Conservation (phyloP, 345 rosid genomes). For the Triadica sebifera region DNA sequence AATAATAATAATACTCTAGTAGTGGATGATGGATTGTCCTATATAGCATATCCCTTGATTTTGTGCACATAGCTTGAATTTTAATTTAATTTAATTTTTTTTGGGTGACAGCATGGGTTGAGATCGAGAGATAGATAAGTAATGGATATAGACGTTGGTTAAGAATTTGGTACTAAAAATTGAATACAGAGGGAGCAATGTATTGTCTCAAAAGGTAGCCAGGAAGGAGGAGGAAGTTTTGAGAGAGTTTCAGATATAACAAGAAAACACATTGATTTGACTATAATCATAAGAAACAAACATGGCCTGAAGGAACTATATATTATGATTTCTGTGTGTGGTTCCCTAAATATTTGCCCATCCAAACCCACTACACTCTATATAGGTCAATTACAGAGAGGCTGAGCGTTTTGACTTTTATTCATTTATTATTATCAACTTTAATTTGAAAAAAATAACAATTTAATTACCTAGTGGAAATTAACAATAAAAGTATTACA, state of each 20-base stretch:
- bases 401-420: not conserved
- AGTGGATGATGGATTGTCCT: no score
- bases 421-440: not conserved
- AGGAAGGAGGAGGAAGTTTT: not conserved
- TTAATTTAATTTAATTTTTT: no score
- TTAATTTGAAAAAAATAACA: no score
- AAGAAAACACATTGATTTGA: conserved; percentile 8
- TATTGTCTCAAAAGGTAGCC: not conserved
- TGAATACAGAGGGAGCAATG: not conserved
- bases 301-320: conserved; percentile 15
- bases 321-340: conserved; percentile 12
- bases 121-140: no score
- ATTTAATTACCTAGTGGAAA: no score
- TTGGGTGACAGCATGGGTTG: no score
- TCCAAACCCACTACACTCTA: conserved; percentile 17
- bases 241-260: not conserved
- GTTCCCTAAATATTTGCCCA: conserved; percentile 11
- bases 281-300: conserved; percentile 1
- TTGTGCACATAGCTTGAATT: no score
- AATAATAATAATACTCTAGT: no score
- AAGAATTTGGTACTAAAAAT: not conserved
- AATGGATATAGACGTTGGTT: no score
- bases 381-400: conserved; percentile 24
- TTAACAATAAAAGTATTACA: no score
- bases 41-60: no score